Base-by-base conservation (phyloP, 805 yeast species). In the Sporopachydermia lactativora region DNA sequence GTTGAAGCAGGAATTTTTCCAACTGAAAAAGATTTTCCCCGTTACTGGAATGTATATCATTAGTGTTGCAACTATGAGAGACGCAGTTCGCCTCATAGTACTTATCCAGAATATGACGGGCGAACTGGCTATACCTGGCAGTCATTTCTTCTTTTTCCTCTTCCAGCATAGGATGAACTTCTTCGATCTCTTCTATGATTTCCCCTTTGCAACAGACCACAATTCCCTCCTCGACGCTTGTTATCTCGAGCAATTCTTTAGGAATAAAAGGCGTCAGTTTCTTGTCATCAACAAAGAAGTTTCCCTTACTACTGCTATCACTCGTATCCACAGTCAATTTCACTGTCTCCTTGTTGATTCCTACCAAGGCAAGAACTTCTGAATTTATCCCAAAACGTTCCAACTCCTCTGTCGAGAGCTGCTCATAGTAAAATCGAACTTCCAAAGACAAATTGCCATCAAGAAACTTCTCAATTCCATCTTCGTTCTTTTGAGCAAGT, bases 61-160 rank as follows among this genome's bases (percentile, higher is more conserved):
- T 24, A n/a, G 8, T 24, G n/a, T 24, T 8, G n/a, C 8, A 8
- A 8, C 13, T 24, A 8, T 8, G 13, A 8, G 8, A 8, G 8
- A 8, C 31, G n/a, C 8, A 24, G n/a, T 24, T 24, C 31, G 8
- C n/a, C 31, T 24, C n/a, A 24, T 24, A 24, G n/a, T 24, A 24
- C 31, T 24, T n/a, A 24, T 24, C 31, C 8, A n/a, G 13, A 24
- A 24, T 24, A 8, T 24, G 8, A n/a, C n/a, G 8, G 31, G 31
- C 31, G n/a, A 24, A 24, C 8, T 8, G 8, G n/a, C n/a, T 24
- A n/a, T 24, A 24, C 13, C n/a, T 24, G 13, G 8, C n/a, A 24
- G n/a, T 24, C 31, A 24, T 24, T n/a, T 24, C 31, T 24, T 24
- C 31, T 24, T 24, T 24, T n/a, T 24, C 31, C 31, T 24, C 31